Conservation (phyloP, 2,329 filamentous ascomycete genomes). For the Nothophoma quercina region DNA sequence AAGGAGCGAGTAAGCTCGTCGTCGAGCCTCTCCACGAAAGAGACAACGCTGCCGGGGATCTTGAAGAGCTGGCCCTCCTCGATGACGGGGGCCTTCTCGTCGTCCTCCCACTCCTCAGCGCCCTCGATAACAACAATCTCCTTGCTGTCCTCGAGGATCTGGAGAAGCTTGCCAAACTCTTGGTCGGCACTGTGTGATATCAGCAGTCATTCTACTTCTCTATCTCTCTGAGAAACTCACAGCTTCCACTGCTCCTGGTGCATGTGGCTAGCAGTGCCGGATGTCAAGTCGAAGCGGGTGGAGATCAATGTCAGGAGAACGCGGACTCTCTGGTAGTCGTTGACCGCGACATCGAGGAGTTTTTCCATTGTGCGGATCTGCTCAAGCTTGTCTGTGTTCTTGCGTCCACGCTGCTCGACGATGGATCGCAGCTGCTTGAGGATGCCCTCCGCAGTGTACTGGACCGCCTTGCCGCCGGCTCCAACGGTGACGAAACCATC, state of each 20-base stretch:
- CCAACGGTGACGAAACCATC: conserved; percentile 90
- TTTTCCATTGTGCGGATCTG: conserved; percentile 99
- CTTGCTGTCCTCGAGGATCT: conserved; percentile 78
- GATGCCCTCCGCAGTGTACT: conserved; percentile 96
- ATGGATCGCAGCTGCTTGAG: conserved; percentile 95
- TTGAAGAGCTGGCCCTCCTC: conserved; percentile 81
- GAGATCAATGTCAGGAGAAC: conserved; percentile 91
- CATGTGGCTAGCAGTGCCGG: conserved; percentile 83
- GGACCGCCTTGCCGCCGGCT: conserved; percentile 84
- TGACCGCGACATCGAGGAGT: conserved; percentile 84
- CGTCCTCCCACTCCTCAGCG: conserved; percentile 98
- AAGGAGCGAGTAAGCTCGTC: conserved; percentile 97
- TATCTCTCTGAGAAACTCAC: conserved; percentile 40
- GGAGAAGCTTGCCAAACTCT: conserved; percentile 80
- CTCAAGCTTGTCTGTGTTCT: conserved; percentile 94
- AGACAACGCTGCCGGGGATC: conserved; percentile 92
- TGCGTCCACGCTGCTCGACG: conserved; percentile 95
- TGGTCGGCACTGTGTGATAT: conserved; percentile 69
- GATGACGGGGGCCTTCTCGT: conserved; percentile 86
- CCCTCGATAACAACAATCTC: conserved; percentile 88
- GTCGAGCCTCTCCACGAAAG: conserved; percentile 92
- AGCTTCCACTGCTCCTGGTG: conserved; percentile 96
- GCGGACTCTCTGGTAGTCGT: conserved; percentile 92
- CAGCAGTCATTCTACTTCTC: conserved; percentile 1
- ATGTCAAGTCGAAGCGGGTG: conserved; percentile 90